Conservation (phyloP, 805 yeast species). For the Suhomyces pyralidae region DNA sequence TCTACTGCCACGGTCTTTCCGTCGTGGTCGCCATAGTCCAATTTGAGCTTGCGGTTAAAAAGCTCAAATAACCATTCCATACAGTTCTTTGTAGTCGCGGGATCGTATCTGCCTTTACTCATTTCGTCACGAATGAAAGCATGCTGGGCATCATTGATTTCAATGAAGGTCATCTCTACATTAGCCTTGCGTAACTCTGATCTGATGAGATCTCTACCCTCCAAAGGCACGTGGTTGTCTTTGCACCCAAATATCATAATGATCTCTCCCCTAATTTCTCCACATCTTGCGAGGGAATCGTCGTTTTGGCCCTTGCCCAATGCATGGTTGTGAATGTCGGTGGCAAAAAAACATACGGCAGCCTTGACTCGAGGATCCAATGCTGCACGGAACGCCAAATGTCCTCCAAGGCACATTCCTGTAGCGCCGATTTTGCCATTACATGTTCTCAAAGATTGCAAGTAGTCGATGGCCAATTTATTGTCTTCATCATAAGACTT, state of each 20-base stretch:
- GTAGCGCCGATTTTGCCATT: conserved; percentile 76
- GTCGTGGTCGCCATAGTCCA: conserved; percentile 64
- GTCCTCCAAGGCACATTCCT: conserved; percentile 88
- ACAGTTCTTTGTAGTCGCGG: conserved; percentile 69
- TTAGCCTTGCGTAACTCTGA: conserved; percentile 52
- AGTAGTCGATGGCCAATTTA: conserved; percentile 59
- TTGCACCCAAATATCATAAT: conserved; percentile 72
- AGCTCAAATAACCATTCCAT: conserved; percentile 66
- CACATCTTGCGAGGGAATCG: conserved; percentile 58
- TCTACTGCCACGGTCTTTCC: conserved; percentile 51
- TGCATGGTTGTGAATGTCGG: conserved; percentile 70
- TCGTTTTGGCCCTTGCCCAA: conserved; percentile 63
- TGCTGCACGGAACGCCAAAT: conserved; percentile 68
- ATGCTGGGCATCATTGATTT: conserved; percentile 76
- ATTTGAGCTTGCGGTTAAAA: conserved; percentile 63
- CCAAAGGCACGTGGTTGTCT: conserved; percentile 78
- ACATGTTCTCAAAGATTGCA: conserved; percentile 56
- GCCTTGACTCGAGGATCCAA: conserved; percentile 64
- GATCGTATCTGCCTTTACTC: conserved; percentile 78
- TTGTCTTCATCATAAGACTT: conserved; percentile 76
- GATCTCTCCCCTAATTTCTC: conserved; percentile 57
- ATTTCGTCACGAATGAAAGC: conserved; percentile 78
- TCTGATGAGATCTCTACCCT: conserved; percentile 72
- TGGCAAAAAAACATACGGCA: conserved; percentile 73
- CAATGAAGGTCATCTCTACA: conserved; percentile 68